These are phyloP conservation scores for Alternaria brassicicola DNA, from an alignment of 2,329 filamentous ascomycete species.

Conservation along the genomic window DNA sequence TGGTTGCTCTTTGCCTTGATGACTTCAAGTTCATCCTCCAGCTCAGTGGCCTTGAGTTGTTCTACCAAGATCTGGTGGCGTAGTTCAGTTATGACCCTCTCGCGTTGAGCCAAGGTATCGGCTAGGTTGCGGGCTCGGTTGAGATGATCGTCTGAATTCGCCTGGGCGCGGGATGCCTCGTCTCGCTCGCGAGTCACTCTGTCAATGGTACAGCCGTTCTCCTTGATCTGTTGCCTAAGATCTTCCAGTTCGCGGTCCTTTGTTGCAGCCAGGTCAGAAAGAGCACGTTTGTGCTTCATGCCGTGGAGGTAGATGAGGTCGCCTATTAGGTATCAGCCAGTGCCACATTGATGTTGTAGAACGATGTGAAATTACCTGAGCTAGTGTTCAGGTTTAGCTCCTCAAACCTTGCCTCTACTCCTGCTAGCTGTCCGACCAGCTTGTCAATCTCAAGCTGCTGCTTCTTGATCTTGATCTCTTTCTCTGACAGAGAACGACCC, in stretches of 20 bases:
- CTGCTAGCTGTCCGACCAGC: background rate
- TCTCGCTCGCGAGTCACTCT: slow-evolving; percentile 6
- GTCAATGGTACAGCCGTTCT: background rate
- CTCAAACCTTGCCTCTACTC: background rate
- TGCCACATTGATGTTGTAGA: background rate
- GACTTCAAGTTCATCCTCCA: slow-evolving; percentile 22
- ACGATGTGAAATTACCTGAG: background rate
- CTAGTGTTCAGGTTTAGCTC: background rate
- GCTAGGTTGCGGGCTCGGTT: slow-evolving; percentile 4
- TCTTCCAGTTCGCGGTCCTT: background rate
- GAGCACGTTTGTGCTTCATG: background rate
- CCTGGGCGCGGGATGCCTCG: background rate
- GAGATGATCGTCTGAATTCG: slow-evolving; percentile 3
- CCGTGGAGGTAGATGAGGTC: slow-evolving; percentile 8
- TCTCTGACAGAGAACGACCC: slow-evolving; percentile 22
- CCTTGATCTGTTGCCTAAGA: background rate
- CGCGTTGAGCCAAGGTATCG: slow-evolving; percentile 14
- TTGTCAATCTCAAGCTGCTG: slow-evolving; percentile 21
- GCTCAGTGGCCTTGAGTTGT: slow-evolving; percentile 7
- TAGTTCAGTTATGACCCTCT: slow-evolving; percentile 15
- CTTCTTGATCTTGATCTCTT: slow-evolving; percentile 22
- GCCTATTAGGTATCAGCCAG: background rate
- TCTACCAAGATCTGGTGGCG: slow-evolving; percentile 20
- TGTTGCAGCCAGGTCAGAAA: slow-evolving; percentile 1
- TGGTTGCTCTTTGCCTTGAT: slow-evolving; percentile 11